Evolutionary conservation across 2,329 filamentous ascomycete genomes (phyloP).

Genomic region (Diaporthe sp.): DNA sequence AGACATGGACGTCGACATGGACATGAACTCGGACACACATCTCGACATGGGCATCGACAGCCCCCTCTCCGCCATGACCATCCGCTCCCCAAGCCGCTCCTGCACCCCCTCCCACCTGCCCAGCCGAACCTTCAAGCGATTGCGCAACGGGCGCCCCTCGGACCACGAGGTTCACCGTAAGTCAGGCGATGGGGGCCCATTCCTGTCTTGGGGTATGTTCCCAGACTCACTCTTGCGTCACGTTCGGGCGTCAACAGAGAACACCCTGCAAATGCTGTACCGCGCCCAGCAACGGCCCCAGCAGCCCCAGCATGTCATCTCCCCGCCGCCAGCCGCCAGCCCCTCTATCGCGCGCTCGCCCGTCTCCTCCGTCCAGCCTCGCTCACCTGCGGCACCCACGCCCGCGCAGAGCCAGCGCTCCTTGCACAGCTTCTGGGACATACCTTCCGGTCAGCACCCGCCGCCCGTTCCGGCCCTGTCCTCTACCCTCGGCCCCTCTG

Average conservation of each 20-base stretch:
- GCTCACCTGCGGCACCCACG: slow-evolving; percentile 40
- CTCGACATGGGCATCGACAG: slow-evolving; percentile 49
- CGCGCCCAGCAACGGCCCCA: slow-evolving; percentile 61
- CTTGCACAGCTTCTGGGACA: slow-evolving; percentile 73
- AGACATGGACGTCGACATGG: slow-evolving; percentile 33
- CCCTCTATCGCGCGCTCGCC: slow-evolving; percentile 29
- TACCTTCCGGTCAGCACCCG: slow-evolving; percentile 54
- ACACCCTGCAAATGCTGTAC: slow-evolving; percentile 70
- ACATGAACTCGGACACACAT: slow-evolving; percentile 22
- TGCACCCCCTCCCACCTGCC: slow-evolving; percentile 60
- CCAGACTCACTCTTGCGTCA: neutral
- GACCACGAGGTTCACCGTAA: slow-evolving; percentile 68
- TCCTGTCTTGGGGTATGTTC: slow-evolving; percentile 36
- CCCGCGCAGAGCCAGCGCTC: slow-evolving; percentile 60
- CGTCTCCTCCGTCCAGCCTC: slow-evolving; percentile 34
- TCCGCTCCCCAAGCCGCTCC: slow-evolving; percentile 47
- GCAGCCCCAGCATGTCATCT: slow-evolving; percentile 42
- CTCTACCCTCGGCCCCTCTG: slow-evolving; percentile 31
- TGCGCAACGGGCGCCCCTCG: slow-evolving; percentile 70
- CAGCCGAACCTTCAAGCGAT: slow-evolving; percentile 73
- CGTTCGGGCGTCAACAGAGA: slow-evolving; percentile 56
- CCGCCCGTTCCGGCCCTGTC: slow-evolving; percentile 38
- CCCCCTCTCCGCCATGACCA: slow-evolving; percentile 47
- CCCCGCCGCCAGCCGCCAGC: slow-evolving; percentile 23
- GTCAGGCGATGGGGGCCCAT: slow-evolving; percentile 45